Evolutionary conservation across 1,284 basidiomycete genomes (phyloP).

Genomic region (Apiotrichum mycotoxinovorans): DNA sequence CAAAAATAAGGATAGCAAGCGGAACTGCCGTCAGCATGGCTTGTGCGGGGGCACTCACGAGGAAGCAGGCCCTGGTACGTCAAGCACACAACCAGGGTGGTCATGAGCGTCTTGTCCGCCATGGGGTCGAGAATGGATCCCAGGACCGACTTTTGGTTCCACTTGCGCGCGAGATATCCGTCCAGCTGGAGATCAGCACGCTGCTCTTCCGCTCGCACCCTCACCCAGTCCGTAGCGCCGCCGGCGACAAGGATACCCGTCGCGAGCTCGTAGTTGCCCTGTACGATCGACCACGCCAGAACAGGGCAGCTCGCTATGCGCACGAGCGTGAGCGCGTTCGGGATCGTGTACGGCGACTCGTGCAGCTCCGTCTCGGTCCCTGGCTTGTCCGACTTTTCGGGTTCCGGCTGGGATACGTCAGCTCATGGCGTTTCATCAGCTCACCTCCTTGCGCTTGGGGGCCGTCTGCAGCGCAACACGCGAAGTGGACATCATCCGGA

Average conservation of each 20-base stretch:
- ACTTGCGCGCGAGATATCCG: slow-evolving; percentile 82
- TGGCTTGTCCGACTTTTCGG: not conserved
- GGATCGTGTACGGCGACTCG: slow-evolving; percentile 94
- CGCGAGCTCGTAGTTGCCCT: slow-evolving; percentile 74
- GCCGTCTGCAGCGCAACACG: not conserved
- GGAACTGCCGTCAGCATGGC: slow-evolving; percentile 58
- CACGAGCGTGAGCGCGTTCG: slow-evolving; percentile 83
- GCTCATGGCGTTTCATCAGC: not conserved
- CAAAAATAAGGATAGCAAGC: slow-evolving; percentile 79
- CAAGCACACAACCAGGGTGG: slow-evolving; percentile 84
- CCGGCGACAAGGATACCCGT: slow-evolving; percentile 81
- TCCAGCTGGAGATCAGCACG: slow-evolving; percentile 61
- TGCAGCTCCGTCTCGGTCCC: slow-evolving; percentile 41
- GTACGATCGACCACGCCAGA: slow-evolving; percentile 86
- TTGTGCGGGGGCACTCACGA: slow-evolving; percentile 52
- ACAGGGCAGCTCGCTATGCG: slow-evolving; percentile 84
- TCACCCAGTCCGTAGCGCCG: slow-evolving; percentile 82
- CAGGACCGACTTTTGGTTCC: slow-evolving; percentile 79
- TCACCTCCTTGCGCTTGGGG: not conserved
- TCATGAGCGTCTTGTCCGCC: slow-evolving; percentile 94
- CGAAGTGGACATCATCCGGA: not conserved
- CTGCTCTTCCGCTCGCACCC: slow-evolving; percentile 29
- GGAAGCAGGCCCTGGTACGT: slow-evolving; percentile 79
- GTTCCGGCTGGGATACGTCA: not conserved
- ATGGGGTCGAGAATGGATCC: slow-evolving; percentile 95